phyloP scores from a whole-genome alignment of 306 rosid genomes.

The Hylodesmum podocarpum region DNA sequence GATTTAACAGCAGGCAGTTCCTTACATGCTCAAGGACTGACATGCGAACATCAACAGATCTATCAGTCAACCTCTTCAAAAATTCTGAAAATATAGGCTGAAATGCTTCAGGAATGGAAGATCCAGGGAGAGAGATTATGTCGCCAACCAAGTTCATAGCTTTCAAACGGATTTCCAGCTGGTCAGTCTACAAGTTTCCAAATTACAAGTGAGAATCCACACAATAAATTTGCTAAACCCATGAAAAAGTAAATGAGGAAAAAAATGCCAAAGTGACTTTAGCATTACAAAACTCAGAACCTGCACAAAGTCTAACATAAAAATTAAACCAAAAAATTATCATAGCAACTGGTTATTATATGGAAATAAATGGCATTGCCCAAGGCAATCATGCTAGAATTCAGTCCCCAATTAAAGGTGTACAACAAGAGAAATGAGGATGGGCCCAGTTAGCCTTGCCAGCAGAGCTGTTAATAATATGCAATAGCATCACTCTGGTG shows the following conservation, averaged over 20 bases:
- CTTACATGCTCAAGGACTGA: slow-evolving; percentile 82
- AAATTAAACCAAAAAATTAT: background rate
- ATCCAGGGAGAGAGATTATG: slow-evolving; percentile 73
- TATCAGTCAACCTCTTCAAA: slow-evolving; percentile 91
- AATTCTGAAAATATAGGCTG: slow-evolving; percentile 92
- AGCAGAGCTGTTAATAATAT: background rate
- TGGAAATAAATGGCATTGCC: background rate
- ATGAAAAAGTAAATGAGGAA: background rate
- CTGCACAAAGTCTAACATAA: slow-evolving; percentile 7
- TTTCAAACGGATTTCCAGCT: slow-evolving; percentile 87
- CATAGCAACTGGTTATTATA: slow-evolving; percentile 1
- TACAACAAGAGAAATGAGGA: background rate
- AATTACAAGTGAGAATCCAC: slow-evolving; percentile 32
- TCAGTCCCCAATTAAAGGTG: background rate
- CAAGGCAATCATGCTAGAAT: background rate
- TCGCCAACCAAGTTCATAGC: slow-evolving; percentile 94
- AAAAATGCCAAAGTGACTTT: background rate
- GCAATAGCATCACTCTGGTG: background rate
- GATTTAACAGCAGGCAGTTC: slow-evolving; percentile 78
- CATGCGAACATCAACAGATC: slow-evolving; percentile 89
- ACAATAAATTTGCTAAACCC: slow-evolving; percentile 20
- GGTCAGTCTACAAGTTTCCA: slow-evolving; percentile 76
- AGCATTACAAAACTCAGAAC: slow-evolving; percentile 19
- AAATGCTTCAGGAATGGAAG: slow-evolving; percentile 77
- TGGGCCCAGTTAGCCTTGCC: background rate